These are phyloP conservation scores for Pichia sp. DNA, from an alignment of 1,139 yeast genomes.

Conservation along the genomic window DNA sequence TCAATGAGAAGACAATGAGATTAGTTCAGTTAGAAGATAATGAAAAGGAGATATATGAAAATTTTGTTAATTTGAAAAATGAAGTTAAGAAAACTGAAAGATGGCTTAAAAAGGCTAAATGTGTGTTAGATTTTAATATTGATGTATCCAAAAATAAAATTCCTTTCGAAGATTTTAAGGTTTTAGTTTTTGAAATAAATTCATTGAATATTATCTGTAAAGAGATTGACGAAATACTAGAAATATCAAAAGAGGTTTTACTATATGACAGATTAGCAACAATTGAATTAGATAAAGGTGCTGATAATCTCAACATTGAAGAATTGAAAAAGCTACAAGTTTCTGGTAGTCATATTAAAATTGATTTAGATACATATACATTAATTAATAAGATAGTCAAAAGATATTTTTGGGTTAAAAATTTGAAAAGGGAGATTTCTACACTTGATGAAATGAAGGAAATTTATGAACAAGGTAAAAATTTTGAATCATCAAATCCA, in stretches of 20 bases:
- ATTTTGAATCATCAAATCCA: conserved; percentile 29
- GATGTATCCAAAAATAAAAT: conserved; percentile 30
- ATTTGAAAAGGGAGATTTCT: background rate
- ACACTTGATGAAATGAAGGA: conserved; percentile 4
- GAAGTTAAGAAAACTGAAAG: conserved; percentile 42
- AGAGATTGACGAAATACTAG: conserved; percentile 56
- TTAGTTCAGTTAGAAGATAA: conserved; percentile 5
- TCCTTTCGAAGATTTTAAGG: conserved; percentile 26
- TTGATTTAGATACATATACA: conserved; percentile 46
- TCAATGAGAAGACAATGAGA: conserved; percentile 19
- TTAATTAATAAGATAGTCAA: conserved; percentile 44
- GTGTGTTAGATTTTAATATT: conserved; percentile 44
- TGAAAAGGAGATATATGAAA: conserved; percentile 12
- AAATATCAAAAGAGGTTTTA: conserved; percentile 47
- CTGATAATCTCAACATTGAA: conserved; percentile 34
- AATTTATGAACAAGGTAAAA: conserved; percentile 34
- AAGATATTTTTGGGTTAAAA: conserved; percentile 44
- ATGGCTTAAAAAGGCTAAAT: conserved; percentile 55
- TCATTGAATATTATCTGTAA: conserved; percentile 45
- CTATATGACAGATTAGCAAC: conserved; percentile 46
- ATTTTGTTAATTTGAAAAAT: conserved; percentile 33
- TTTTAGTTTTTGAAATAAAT: conserved; percentile 43
- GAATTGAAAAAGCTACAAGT: conserved; percentile 33
- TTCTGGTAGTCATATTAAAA: conserved; percentile 54
- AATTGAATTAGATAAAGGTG: conserved; percentile 8